Base-by-base conservation (phyloP, 139 green algal genomes). In the Coccomyxa sp. region DNA sequence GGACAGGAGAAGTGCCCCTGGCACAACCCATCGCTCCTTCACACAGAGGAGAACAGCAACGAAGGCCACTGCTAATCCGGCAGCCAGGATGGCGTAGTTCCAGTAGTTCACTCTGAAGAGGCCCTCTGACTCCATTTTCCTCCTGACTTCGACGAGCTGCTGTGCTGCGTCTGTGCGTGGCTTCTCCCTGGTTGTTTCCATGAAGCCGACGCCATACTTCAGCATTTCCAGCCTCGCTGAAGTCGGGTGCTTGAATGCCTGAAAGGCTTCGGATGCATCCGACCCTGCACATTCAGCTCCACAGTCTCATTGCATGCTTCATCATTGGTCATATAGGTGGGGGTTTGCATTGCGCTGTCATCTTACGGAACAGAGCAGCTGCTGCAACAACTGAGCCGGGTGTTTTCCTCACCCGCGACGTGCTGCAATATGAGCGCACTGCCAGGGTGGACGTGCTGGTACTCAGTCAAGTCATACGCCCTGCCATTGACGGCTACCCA, bases 251-350 rank as follows among this genome's bases (percentile, higher is more conserved):
- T 16, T 38, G n/a, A 51, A 77, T 25, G 71, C 71, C 12, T 18
- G 21, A 16, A 31, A 77, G 71, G 71, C 71, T n/a, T 77, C 71
- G 17, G 71, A 77, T 32, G 71, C 71, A 77, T 77, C 71, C 71
- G 27, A 18, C 14, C 71, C 71, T 31, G 66, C 66, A 9, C 3
- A 51, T 51, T 11, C 38, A 51, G 38, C 38, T 51, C 38, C 38
- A 71, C 21, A 71, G 1, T 21, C 63, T 28, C 21, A 71, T 25
- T 71, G 63, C 63, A 71, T 71, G 63, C 63, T 51, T 71, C 63
- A 71, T 21, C 60, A 14, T 1, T 71, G 63, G 63, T 71, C 63
- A 4, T 25, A 71, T 71, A 28, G 63, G 63, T 21, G 63, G 18
- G 21, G 21, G 63, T 28, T 71, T 71, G n/a, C 63, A 28, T 71